These are phyloP conservation scores for Curvularia sp. DNA, from an alignment of 2,329 filamentous ascomycete genomes.

Conservation along the genomic window DNA sequence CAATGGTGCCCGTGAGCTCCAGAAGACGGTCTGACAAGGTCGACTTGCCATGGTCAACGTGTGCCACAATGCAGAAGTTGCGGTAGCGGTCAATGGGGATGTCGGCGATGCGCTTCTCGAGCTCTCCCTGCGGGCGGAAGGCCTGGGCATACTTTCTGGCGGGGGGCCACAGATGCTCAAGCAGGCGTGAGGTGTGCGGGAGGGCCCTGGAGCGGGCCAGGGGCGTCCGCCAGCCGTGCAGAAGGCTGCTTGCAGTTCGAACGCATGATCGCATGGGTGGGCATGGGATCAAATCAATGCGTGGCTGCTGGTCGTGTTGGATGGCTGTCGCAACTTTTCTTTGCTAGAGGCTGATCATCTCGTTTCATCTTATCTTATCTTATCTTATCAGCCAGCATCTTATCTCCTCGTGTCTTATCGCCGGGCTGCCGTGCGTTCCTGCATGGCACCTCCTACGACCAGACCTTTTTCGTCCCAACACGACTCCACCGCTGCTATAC, in stretches of 20 bases:
- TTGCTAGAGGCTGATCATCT: constrained; percentile 12
- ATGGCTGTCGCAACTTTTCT: constrained; percentile 17
- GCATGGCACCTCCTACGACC: constrained; percentile 21
- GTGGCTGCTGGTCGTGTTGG: constrained; percentile 12
- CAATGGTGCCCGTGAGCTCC: constrained; percentile 91
- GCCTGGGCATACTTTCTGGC: constrained; percentile 47
- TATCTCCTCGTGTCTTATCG: constrained; percentile 35
- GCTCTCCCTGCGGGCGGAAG: constrained; percentile 55
- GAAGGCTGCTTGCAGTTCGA: constrained; percentile 53
- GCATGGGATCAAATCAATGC: constrained; percentile 37
- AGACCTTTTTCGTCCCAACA: constrained; percentile 10
- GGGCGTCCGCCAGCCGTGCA: constrained; percentile 48
- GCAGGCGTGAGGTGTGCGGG: constrained; percentile 19
- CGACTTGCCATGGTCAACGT: constrained; percentile 98
- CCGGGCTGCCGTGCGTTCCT: constrained; percentile 15
- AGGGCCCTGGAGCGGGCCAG: constrained; percentile 30
- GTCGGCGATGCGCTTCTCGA: constrained; percentile 71
- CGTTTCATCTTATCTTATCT: constrained; percentile 33
- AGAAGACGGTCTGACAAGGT: constrained; percentile 91
- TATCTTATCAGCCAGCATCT: constrained; percentile 21
- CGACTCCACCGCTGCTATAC: constrained; percentile 9
- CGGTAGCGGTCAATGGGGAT: constrained; percentile 82
- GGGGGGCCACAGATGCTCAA: constrained; percentile 41
- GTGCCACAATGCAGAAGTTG: constrained; percentile 98
- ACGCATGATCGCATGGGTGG: constrained; percentile 60